Conservation (phyloP, 108 stramenopile genomes). For the Discostella pseudostelligera region DNA sequence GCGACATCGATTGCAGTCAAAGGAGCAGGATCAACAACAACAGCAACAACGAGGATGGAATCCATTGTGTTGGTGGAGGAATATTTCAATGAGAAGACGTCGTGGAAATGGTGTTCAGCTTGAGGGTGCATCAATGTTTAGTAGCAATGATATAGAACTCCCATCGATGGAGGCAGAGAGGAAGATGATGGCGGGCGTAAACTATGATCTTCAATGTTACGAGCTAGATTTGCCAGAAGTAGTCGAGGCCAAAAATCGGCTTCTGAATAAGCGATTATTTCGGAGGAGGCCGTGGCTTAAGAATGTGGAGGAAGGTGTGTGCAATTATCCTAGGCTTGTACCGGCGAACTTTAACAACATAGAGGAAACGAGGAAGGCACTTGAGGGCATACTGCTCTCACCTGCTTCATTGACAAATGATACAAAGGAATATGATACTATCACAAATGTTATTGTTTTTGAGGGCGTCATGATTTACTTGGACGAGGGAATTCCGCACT, state of each 20-base stretch:
- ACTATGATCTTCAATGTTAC: conserved; percentile 35
- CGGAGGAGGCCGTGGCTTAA: conserved; percentile 52
- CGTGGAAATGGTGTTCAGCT: no score
- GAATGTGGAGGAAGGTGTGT: not conserved
- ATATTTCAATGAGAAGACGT: no score
- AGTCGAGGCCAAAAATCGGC: conserved; percentile 51
- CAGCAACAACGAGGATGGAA: not conserved
- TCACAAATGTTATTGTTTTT: conserved; percentile 63
- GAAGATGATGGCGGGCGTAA: not conserved
- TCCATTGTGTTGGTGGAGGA: no score
- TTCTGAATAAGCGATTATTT: conserved; percentile 53
- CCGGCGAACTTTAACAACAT: conserved; percentile 66
- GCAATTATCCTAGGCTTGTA: conserved; percentile 41
- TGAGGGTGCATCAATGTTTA: no score
- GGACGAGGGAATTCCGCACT: conserved; percentile 57
- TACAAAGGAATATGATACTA: conserved; percentile 9
- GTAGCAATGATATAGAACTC: no score
- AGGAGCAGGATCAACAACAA: conserved; percentile 2
- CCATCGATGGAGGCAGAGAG: no score
- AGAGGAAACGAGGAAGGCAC: conserved; percentile 28
- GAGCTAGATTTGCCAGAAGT: conserved; percentile 73
- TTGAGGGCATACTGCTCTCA: conserved; percentile 31
- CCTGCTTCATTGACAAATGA: not conserved
- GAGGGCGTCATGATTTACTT: conserved; percentile 85
- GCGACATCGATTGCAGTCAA: not conserved